Evolutionary conservation across 257 asterid species (phyloP).

Genomic region (Leptodermis oblonga): DNA sequence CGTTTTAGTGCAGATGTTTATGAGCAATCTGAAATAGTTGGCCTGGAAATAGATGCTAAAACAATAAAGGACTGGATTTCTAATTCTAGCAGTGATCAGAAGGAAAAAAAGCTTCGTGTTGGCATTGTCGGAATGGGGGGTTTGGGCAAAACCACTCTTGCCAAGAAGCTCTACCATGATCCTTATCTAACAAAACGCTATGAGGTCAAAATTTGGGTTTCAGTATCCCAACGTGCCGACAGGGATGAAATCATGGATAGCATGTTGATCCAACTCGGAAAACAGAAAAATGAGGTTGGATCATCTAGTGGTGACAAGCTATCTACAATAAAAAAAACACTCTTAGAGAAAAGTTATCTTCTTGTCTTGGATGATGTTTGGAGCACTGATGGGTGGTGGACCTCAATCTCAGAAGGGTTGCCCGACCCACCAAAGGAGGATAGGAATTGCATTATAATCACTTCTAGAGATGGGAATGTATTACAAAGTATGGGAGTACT

Average conservation of each 20-base stretch:
- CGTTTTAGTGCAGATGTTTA: conserved; percentile 18
- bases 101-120: conserved; percentile 14
- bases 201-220: conserved; percentile 27
- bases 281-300: conserved; percentile 9
- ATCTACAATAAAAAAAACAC: conserved; percentile 10
- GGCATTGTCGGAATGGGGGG: conserved; percentile 33
- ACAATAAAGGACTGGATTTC: conserved; percentile 24
- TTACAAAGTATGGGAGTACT: conserved; percentile 16
- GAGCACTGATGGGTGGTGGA: conserved; percentile 27
- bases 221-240: conserved; percentile 23
- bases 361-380: conserved; percentile 35
- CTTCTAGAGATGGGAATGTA: conserved; percentile 21
- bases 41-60: conserved; percentile 15
- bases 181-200: neutral
- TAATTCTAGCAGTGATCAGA: conserved; percentile 13
- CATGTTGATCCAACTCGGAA: conserved; percentile 21
- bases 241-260: conserved; percentile 21
- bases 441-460: conserved; percentile 21
- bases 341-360: conserved; percentile 16
- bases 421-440: conserved; percentile 16
- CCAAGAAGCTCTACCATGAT: conserved; percentile 23
- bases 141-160: conserved; percentile 33
- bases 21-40: conserved; percentile 26
- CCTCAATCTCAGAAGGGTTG: conserved; percentile 16
- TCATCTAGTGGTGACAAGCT: conserved; percentile 11